Base-by-base conservation (phyloP, 2,329 filamentous ascomycete genomes). In the Fusarium camptoceras region DNA sequence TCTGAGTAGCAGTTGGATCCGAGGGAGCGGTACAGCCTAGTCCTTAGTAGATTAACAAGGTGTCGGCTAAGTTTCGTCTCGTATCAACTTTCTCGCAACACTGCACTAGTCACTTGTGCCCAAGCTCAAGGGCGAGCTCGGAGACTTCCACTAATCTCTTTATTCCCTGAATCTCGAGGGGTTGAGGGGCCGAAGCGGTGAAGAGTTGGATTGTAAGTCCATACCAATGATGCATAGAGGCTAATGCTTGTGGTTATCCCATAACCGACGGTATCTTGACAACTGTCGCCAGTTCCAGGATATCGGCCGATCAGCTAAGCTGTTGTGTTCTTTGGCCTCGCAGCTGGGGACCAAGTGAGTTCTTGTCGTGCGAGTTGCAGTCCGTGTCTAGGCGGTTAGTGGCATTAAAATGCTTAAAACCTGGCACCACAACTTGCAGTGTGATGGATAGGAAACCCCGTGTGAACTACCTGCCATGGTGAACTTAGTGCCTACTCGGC, bases 21-120 rank as follows among this genome's bases (percentile, higher is more conserved):
- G 73, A 71, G 59, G 48, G 70, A 66, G 64, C 59, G 73, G 73
- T 75, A 70, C 71, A 64, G 62, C 71, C 73, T 69, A 68, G 73
- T 72, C 62, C 43, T 46, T 49, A 47, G 62, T 64, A 59, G 66
- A 41, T 53, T 64, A 39, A 50, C 39, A 51, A 62, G 54, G 48
- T 59, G 67, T 56, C 55, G 47, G 39, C 64, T 41, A 59, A 64
- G 54, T 58, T 60, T 60, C 67, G 46, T 64, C 55, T 70, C 58
- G 56, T 68, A 68, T 68, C 64, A 51, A 60, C 24, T n/a, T 59
- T 43, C 39, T 56, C 30, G 24, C 34, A 34, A 48, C 43, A 64
- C 34, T 46, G 46, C 47, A 49, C 44, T 37, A 37, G 47, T 39
- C 28, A n/a, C 41, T 54, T 24, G 46, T 43, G 37, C 25, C 37